Percentiles rank a stretch among this genome's conserved stretches.
Evolutionary conservation across 148 eudicot species (phyloP).

Genomic region (Pharnaceum exiguum): DNA sequence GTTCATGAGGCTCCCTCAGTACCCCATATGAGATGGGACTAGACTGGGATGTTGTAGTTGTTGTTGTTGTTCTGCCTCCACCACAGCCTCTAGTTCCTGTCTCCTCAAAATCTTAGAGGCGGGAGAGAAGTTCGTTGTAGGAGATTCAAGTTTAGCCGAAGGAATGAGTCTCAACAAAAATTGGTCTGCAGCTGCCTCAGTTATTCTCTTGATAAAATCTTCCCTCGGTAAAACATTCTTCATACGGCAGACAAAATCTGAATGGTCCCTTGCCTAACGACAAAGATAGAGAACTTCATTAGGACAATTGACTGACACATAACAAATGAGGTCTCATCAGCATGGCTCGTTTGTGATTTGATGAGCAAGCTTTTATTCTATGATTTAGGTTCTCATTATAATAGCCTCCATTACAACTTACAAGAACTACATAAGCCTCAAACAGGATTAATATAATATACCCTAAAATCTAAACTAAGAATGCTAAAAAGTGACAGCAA

Average conservation of each 20-base stretch:
- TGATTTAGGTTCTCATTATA: no score
- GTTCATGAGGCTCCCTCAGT: no score
- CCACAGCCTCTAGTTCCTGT: conserved; percentile 42
- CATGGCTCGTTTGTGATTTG: background rate
- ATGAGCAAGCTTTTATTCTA: no score
- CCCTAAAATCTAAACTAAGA: no score
- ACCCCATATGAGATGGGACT: no score
- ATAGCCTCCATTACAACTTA: no score
- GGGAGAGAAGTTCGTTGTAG: conserved; percentile 32
- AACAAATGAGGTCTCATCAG: background rate
- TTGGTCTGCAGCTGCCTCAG: conserved; percentile 42
- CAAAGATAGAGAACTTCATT: background rate
- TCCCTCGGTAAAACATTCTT: conserved; percentile 62
- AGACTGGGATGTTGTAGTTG: no score
- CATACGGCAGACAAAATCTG: conserved; percentile 75
- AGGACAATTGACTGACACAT: no score
- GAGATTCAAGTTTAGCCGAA: conserved; percentile 26
- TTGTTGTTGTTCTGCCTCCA: conserved; percentile 4
- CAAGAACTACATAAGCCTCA: no score
- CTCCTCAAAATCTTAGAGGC: conserved; percentile 44
- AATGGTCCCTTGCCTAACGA: conserved; percentile 66
- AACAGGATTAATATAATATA: no score
- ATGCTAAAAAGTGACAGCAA: no score
- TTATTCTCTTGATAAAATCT: conserved; percentile 50
- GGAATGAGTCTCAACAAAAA: conserved; percentile 39